phyloP scores from a whole-genome alignment of 352 stramenopile genomes.

The Globisporangium recalcitrans region DNA sequence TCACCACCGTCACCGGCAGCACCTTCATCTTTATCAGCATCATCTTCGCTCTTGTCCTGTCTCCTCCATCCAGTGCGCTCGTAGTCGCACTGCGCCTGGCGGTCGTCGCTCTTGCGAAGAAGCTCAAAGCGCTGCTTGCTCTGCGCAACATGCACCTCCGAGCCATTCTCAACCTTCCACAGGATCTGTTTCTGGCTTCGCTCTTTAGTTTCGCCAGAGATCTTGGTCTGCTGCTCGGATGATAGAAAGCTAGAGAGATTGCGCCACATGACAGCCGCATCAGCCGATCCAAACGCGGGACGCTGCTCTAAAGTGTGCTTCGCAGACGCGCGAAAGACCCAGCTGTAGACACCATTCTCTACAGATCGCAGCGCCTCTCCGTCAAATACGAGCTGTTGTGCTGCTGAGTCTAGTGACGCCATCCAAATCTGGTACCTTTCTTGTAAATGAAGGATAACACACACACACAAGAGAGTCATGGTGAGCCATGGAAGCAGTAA shows the following conservation, averaged over 20 bases:
- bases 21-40: background rate
- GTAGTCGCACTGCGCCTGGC: slow-evolving; percentile 29
- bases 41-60: slow-evolving; percentile 8
- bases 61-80: slow-evolving; percentile 39
- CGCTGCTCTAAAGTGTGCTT: slow-evolving; percentile 19
- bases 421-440: slow-evolving; percentile 33
- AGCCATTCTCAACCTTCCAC: slow-evolving; percentile 8
- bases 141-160: slow-evolving; percentile 40
- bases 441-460: no score
- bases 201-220: background rate
- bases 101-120: slow-evolving; percentile 17
- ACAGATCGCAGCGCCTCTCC: slow-evolving; percentile 24
- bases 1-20: background rate
- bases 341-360: slow-evolving; percentile 41
- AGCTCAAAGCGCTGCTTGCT: slow-evolving; percentile 39
- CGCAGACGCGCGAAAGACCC: slow-evolving; percentile 44
- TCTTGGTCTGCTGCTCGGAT: background rate
- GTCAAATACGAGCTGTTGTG: slow-evolving; percentile 56
- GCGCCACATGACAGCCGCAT: slow-evolving; percentile 9
- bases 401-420: background rate
- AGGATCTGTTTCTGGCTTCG: slow-evolving; percentile 32
- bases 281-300: background rate
- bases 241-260: slow-evolving; percentile 1
- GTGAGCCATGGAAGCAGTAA: background rate
- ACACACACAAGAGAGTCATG: background rate